Base-by-base conservation (phyloP, 352 stramenopile species). In the Phytophthora ramorum region DNA sequence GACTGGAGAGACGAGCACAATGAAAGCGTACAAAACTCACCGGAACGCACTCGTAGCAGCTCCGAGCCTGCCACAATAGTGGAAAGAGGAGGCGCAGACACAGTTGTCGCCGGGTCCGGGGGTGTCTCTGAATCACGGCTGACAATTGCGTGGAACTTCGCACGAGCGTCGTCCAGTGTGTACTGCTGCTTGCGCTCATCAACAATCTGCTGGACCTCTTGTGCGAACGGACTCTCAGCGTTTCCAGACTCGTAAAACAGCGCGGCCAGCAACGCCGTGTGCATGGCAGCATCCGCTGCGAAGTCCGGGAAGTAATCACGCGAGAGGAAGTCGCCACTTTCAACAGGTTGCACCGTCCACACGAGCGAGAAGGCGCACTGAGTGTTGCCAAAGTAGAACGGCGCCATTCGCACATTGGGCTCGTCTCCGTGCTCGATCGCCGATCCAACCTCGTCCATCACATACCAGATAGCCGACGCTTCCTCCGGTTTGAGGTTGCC, bases 401-500 rank as follows among this genome's bases (percentile, higher is more conserved):
- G 75, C 10, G 73, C 78, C 78, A 87, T 87, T 22, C 66, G 63
- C 40, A 87, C 68, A 32, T 81, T 87, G 40, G 75, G 73, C 7
- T 63, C 66, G 34, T 82, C 56, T 10, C 50, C 50, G 58, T 87
- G 78, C 46, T 87, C 78, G 44, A 87, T 84, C 7, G 73, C 78
- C 20, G 73, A 83, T 35, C 78, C 78, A 37, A 87, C 78, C 62
- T 87, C 75, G 48, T 87, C 78, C 78, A 87, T 84, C 44, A 87
- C 66, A 60, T 87, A 87, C 75, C 78, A 87, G 47, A 84, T 87
- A 22, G 78, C 58, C 34, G 70, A 69, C 17, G 70, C 57, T 14
- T 82, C 70, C 58, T 82, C 78, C 5, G 69, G 75, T 41, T 75
- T 78, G 9, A 75, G 51, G 40, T 80, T 78, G 24, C 75, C 75